phyloP scores from a whole-genome alignment of 2,329 filamentous ascomycete species.

The Fusarium continuum region DNA sequence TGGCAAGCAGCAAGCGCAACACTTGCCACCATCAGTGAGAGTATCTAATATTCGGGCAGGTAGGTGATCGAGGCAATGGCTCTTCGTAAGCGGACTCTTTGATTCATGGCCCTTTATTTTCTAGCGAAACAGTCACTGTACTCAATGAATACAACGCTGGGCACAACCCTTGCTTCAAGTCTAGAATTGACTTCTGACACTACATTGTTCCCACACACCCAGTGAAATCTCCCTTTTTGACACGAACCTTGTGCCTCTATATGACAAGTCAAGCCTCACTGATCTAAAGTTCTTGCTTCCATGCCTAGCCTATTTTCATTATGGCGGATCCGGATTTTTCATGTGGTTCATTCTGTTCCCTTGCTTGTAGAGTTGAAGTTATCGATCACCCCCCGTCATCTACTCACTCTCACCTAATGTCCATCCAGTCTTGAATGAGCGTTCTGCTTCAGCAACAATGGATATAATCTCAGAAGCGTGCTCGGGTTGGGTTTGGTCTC shows the following conservation, averaged over 20 bases:
- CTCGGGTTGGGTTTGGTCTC: background rate
- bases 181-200: background rate
- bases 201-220: background rate
- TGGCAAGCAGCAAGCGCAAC: background rate
- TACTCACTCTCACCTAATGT: slow-evolving; percentile 34
- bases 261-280: too few species aligned
- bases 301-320: background rate
- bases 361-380: background rate
- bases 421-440: slow-evolving; percentile 18
- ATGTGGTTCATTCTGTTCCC: background rate
- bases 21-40: background rate
- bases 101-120: background rate
- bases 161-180: background rate
- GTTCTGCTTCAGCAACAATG: background rate
- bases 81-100: background rate
- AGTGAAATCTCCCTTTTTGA: background rate
- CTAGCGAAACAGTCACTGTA: background rate
- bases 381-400: slow-evolving; percentile 6
- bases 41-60: too few species aligned
- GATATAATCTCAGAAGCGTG: background rate
- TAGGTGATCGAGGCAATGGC: too few species aligned
- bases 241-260: too few species aligned
- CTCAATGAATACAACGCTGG: background rate
- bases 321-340: background rate
- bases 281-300: background rate